Conservation (phyloP, 1,139 yeast genomes). For the Blastobotrys arbuscula region DNA sequence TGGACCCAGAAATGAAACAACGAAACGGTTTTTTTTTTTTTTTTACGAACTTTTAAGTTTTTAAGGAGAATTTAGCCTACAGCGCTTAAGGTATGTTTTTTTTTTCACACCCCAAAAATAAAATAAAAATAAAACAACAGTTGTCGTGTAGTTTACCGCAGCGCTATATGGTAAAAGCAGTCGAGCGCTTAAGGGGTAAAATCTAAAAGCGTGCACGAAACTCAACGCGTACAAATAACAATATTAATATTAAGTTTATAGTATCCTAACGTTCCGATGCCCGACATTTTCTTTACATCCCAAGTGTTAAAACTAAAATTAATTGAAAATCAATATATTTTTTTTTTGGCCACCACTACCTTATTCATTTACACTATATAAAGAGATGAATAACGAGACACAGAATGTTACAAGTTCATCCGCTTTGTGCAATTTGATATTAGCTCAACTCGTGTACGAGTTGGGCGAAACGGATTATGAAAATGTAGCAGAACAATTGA, state of each 20-base stretch:
- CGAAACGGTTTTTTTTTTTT: not conserved
- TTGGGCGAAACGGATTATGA: constrained; percentile 30
- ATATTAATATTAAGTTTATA: no score
- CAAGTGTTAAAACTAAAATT: no score
- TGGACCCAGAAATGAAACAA: not conserved
- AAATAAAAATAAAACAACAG: no score
- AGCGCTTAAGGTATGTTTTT: not conserved
- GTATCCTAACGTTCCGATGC: no score
- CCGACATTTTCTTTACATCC: no score
- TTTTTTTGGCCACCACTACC: not conserved
- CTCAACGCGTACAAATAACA: no score
- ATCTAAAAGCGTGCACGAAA: no score
- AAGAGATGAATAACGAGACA: not conserved
- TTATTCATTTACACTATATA: not conserved
- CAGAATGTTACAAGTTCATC: constrained; percentile 1
- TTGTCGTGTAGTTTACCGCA: no score
- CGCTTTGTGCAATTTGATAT: constrained; percentile 30
- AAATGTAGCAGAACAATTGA: constrained; percentile 27
- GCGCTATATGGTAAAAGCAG: no score
- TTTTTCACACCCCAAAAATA: not conserved
- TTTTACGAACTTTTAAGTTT: not conserved
- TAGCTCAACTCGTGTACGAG: constrained; percentile 35
- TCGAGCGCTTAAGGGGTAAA: no score
- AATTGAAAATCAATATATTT: no score
- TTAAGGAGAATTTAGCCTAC: not conserved